These are phyloP conservation scores for Fomitopsis pulvina DNA, from an alignment of 768 basidiomycete genomes.

Conservation along the genomic window DNA sequence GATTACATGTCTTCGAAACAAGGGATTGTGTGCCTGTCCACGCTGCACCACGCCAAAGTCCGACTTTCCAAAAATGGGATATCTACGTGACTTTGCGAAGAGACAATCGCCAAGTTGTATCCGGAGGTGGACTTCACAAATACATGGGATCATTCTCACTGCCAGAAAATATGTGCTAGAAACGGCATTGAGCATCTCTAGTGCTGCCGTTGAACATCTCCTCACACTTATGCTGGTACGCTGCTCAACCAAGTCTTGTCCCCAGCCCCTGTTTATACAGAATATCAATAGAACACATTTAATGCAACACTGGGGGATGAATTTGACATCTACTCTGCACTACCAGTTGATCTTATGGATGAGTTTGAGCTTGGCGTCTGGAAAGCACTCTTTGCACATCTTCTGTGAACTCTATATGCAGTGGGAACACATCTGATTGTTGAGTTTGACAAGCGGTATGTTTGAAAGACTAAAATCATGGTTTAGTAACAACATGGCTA, in stretches of 20 bases:
- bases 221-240: slow-evolving; percentile 11
- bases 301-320: too few relatives aligned
- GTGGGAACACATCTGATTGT: too few relatives aligned
- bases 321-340: slow-evolving; percentile 14
- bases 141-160: slow-evolving; percentile 19
- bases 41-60: slow-evolving; percentile 27
- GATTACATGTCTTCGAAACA: slow-evolving; percentile 36
- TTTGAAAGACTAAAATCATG: too few relatives aligned
- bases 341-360: slow-evolving; percentile 21
- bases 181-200: slow-evolving; percentile 20
- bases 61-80: slow-evolving; percentile 7
- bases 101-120: slow-evolving; percentile 19
- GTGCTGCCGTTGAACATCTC: slow-evolving; percentile 31
- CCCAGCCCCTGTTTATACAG: too few relatives aligned
- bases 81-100: slow-evolving; percentile 8
- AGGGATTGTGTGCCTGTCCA: slow-evolving; percentile 33
- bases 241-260: too few relatives aligned
- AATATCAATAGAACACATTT: too few relatives aligned
- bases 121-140: slow-evolving; percentile 21
- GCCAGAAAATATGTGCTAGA: background rate
- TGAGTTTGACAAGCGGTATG: too few relatives aligned
- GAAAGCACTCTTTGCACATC: slow-evolving; percentile 18
- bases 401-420: too few relatives aligned
- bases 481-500: too few relatives aligned
- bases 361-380: slow-evolving; percentile 28